Evolutionary conservation across 129 eudicot species (phyloP).

Genomic region (Pulicaria dysenterica): DNA sequence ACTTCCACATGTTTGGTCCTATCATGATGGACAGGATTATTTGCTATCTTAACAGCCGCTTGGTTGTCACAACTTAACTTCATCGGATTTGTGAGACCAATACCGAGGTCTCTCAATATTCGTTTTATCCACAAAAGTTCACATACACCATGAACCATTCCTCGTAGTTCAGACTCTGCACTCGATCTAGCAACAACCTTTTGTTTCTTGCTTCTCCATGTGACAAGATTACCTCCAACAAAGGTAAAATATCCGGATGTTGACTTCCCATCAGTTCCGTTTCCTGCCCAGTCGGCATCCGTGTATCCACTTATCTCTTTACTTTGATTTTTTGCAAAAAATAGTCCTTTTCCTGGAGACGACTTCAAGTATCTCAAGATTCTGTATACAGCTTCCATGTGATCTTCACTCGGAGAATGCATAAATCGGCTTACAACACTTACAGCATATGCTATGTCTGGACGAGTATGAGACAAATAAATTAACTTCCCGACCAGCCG

Average conservation of each 20-base stretch:
- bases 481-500: no score
- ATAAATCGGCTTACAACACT: neutral
- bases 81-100: no score
- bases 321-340: no score
- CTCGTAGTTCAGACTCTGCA: neutral
- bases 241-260: no score
- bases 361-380: neutral
- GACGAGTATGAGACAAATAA: no score
- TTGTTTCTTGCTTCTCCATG: conserved; percentile 2
- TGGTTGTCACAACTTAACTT: neutral
- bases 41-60: neutral
- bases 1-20: neutral
- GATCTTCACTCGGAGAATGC: neutral
- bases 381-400: neutral
- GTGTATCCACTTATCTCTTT: no score
- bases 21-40: neutral
- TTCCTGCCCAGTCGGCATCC: no score
- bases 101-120: no score
- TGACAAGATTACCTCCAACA: neutral
- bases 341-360: no score
- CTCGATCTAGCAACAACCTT: neutral
- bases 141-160: neutral
- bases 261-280: no score
- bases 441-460: no score
- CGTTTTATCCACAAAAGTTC: no score